These are phyloP conservation scores for Mucor racemosus DNA, from an alignment of 371 early-diverging fungal species.

Conservation along the genomic window DNA sequence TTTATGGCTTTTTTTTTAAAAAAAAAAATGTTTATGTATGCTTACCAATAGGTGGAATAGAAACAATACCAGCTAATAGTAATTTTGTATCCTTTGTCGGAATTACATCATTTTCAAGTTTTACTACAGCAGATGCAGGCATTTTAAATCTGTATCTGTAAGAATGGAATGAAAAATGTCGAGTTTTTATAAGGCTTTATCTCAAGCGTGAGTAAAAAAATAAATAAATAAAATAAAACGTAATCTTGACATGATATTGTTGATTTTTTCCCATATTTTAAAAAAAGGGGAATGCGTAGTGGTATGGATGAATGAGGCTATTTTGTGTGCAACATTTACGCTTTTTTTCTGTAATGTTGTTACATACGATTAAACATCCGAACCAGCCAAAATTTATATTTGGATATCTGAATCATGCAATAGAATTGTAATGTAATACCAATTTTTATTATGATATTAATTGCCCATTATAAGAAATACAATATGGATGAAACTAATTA, in stretches of 20 bases:
- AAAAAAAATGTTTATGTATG: background rate
- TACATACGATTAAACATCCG: background rate
- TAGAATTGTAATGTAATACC: background rate
- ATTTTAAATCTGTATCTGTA: background rate
- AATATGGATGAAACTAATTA: background rate
- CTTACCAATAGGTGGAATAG: constrained; percentile 57
- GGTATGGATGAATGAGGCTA: constrained; percentile 4
- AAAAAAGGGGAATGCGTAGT: background rate
- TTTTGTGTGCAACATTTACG: background rate
- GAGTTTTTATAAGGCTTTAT: too few species aligned
- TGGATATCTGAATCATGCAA: constrained; percentile 2
- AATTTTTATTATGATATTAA: background rate
- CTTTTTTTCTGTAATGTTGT: background rate
- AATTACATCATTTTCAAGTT: constrained; percentile 31
- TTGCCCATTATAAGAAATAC: background rate
- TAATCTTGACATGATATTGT: background rate
- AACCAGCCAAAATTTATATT: background rate
- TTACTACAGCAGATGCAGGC: constrained; percentile 18
- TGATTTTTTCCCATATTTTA: background rate
- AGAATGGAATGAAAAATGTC: background rate
- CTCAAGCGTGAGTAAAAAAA: constrained; percentile 4
- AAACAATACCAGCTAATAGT: constrained; percentile 39
- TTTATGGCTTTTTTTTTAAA: background rate
- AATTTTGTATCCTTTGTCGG: constrained; percentile 56
- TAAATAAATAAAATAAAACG: background rate